Conservation (phyloP, 148 eudicot species). For the Arbutus unedo region DNA sequence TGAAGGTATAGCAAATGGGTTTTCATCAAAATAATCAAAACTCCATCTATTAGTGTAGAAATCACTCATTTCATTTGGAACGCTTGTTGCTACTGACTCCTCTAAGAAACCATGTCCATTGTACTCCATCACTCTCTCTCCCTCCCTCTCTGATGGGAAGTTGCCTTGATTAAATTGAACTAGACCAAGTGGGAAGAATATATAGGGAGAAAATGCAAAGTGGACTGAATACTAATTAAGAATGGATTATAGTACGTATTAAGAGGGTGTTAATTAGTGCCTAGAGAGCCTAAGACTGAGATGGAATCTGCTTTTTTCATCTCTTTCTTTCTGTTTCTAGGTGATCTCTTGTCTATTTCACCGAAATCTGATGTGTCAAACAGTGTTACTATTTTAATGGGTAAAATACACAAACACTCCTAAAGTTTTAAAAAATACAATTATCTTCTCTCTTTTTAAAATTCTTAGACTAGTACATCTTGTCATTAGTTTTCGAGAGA, state of each 20-base stretch:
- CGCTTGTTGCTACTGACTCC: slow-evolving; percentile 19
- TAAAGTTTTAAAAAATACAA: too few species aligned
- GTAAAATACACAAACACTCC: too few species aligned
- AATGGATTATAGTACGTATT: not conserved
- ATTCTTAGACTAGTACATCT: too few species aligned
- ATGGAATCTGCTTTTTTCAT: slow-evolving; percentile 31
- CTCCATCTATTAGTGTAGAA: slow-evolving; percentile 21
- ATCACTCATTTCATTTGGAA: slow-evolving; percentile 9
- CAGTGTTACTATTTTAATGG: not conserved
- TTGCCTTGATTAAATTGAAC: not conserved
- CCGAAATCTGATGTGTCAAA: slow-evolving; percentile 53
- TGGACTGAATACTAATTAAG: not conserved
- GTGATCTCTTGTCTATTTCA: slow-evolving; percentile 59
- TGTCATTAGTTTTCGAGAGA: too few species aligned
- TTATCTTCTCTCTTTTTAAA: too few species aligned
- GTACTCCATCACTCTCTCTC: slow-evolving; percentile 34
- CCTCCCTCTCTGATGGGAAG: slow-evolving; percentile 12
- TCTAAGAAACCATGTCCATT: slow-evolving; percentile 28
- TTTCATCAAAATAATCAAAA: slow-evolving; percentile 19
- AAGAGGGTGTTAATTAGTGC: not conserved
- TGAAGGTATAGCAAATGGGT: slow-evolving; percentile 16
- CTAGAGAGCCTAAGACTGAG: slow-evolving; percentile 17
- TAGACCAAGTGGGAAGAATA: not conserved
- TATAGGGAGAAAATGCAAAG: not conserved
- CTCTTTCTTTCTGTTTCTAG: slow-evolving; percentile 15